Evolutionary conservation across 2,329 filamentous ascomycete genomes (phyloP), one percentile per base, ranked within the genome.

Genomic region (Spiromastix sp.): DNA sequence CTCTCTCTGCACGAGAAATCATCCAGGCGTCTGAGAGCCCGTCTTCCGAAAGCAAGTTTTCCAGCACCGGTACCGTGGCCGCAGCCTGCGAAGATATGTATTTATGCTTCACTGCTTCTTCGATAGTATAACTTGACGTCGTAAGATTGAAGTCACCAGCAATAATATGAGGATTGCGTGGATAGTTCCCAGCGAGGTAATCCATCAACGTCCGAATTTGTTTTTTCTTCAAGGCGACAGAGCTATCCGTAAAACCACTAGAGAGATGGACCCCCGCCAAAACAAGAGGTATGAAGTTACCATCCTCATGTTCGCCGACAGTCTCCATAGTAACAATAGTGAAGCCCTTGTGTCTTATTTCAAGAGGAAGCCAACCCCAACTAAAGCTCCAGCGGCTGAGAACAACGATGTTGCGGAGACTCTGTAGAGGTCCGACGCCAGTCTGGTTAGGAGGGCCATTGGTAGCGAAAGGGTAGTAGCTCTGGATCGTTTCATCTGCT

Each of bases 111-210:
- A 71, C 43, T 0, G 76, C 73, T 3, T 60, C 56, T 8, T 70
- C 58, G 21, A 81, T 68, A 0, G 74, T 72, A 34, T 64, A 62
- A 2, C 61, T 56, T 1, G 77, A 81, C 0, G 75, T 78, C 5
- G 70, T 61, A 16, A 81, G 58, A 45, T 81, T 81, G 50, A 80
- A 77, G 48, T 81, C 76, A 3, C 78, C 78, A 0, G 71, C 70
- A 13, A 82, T 45, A 3, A 80, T 57, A 61, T 69, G 74, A 4
- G 72, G 63, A 24, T 67, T 63, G 0, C 52, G 36, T 1, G 55
- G 42, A 30, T 72, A 68, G 0, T 54, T 45, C 1, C 42, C 44
- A 1, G 53, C 49, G 11, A 81, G 44, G 47, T 76, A 55, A 5
- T 51, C 50, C 2, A 71, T 47, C 1, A 81, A 48, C 13, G 54